A percentile compares a stretch with the other conserved stretches of the same genome.
Evolutionary conservation across 192 early-diverging fungal species (phyloP).

Genomic region (Gryganskiella cystojenkinii): DNA sequence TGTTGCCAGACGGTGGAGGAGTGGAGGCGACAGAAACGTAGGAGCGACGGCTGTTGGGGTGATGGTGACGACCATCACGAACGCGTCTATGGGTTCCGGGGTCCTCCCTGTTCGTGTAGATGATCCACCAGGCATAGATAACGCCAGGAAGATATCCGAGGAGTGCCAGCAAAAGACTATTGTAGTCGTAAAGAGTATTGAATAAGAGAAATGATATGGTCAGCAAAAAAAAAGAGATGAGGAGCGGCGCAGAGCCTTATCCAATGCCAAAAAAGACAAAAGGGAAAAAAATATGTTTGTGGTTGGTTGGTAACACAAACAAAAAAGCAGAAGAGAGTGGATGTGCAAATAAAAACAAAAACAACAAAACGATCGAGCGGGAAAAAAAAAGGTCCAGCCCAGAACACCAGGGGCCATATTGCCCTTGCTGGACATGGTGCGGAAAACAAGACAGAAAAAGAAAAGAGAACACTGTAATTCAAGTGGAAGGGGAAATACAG

Average conservation of each 20-base stretch:
- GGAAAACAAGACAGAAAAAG: no score
- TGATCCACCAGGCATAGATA: constrained; percentile 40
- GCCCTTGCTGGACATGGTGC: no score
- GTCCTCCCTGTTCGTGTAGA: constrained; percentile 42
- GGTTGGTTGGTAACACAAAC: not conserved
- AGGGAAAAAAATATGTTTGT: not conserved
- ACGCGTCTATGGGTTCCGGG: not conserved
- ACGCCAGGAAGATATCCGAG: constrained; percentile 39
- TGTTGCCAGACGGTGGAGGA: constrained; percentile 4
- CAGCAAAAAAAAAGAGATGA: not conserved
- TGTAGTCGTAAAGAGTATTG: not conserved
- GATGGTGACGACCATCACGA: not conserved
- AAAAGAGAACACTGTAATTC: no score
- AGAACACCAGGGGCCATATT: no score
- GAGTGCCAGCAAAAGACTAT: constrained; percentile 22
- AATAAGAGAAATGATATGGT: not conserved
- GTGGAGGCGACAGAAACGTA: constrained; percentile 6
- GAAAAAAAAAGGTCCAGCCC: no score
- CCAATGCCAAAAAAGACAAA: no score
- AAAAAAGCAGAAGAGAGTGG: not conserved
- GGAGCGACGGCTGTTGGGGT: not conserved
- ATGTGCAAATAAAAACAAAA: not conserved
- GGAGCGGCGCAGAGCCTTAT: not conserved
- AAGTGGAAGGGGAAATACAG: not conserved
- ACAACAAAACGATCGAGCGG: not conserved